Evolutionary conservation across 2,329 filamentous ascomycete genomes (phyloP), one percentile per base, ranked within the genome.

Genomic region (Knoxdaviesia capensis): DNA sequence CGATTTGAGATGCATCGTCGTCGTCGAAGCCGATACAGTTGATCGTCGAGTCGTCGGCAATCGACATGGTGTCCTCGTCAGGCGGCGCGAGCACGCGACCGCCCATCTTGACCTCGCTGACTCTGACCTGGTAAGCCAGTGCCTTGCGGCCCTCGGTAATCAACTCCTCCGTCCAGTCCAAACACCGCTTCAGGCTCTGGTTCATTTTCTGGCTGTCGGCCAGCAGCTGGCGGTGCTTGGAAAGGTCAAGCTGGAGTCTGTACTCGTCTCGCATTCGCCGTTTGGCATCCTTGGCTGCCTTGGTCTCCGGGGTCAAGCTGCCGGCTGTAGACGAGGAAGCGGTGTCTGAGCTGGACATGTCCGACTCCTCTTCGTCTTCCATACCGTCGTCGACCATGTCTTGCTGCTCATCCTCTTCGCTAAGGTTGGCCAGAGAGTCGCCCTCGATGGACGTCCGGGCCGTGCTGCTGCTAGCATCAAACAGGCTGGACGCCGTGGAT

Each of bases 141-240:
- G 90, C 90, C 54, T 84, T 88, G 53, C 77, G 81, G 5, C 81
- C 90, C 50, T 94, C 86, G 40, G 74, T 78, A 56, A 98, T 94
- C 38, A 98, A 69, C 47, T 82, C 78, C 54, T 98, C 88, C 0
- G 87, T 92, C 72, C 84, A 88, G 49, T 77, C 77, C 33, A 94
- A 68, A 56, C 90, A 98, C 39, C 84, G 72, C 57, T 85, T 92
- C 38, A 98, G 70, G 56, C 83, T 93, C 56, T 92, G 83, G 54
- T 94, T 96, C 66, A 96, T 86, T 62, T 86, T 92, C 53, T 94
- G 86, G 49, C 81, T 90, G 55, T 94, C 87, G 35, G 86, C 65
- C 6, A 98, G 71, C 1, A 96, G 65, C 53, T 94, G 80, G 49
- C 86, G 83, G 56, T 98, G 90, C 54, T 87, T 88, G 4, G 77